These are phyloP conservation scores for Blastobotrys elegans DNA, from an alignment of 1,139 yeast species.

Conservation along the genomic window DNA sequence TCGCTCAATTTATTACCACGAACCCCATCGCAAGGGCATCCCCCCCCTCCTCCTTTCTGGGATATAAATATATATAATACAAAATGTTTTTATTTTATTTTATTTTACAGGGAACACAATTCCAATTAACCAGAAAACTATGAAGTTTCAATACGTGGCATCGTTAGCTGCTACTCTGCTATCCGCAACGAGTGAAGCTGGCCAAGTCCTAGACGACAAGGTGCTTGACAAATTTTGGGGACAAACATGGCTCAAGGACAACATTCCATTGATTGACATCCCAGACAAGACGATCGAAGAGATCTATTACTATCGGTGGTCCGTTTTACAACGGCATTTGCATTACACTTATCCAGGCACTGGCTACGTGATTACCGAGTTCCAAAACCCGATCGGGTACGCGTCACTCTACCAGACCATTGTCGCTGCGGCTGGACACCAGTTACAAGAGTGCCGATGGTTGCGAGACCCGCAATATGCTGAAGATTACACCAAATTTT, in stretches of 20 bases:
- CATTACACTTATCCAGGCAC: background rate
- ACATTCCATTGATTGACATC: slow-evolving; percentile 4
- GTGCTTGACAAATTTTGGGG: background rate
- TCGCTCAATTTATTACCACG: too few relatives aligned
- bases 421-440: slow-evolving; percentile 4
- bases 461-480: background rate
- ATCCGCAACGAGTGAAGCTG: background rate
- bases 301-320: slow-evolving; percentile 1
- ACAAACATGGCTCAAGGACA: slow-evolving; percentile 1
- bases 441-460: slow-evolving; percentile 5
- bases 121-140: too few relatives aligned
- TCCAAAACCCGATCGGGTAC: background rate
- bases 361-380: background rate
- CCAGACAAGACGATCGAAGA: slow-evolving; percentile 3
- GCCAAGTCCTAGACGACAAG: background rate
- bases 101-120: too few relatives aligned
- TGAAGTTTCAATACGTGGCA: background rate
- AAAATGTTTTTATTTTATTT: too few relatives aligned
- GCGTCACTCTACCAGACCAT: background rate
- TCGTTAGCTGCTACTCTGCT: background rate
- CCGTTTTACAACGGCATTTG: slow-evolving; percentile 1
- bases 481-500: background rate
- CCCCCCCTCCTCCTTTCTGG: too few relatives aligned
- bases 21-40: too few relatives aligned
- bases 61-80: too few relatives aligned